These are phyloP conservation scores for Diplodia sapinea DNA, from an alignment of 2,329 filamentous ascomycete species.

Conservation along the genomic window DNA sequence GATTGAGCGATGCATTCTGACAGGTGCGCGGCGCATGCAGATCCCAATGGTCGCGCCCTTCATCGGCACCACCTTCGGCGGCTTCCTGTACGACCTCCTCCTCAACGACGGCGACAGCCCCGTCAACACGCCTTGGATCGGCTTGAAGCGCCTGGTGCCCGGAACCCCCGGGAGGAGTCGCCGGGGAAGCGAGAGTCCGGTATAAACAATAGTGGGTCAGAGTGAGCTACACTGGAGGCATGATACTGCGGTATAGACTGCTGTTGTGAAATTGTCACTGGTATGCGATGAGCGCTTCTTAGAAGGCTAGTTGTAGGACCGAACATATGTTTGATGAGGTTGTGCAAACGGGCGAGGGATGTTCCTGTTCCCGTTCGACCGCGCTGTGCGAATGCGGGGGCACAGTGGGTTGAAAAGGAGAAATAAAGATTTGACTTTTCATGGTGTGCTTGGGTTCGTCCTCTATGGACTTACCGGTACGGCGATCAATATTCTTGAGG, in stretches of 20 bases:
- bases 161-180: not conserved
- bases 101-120: constrained; percentile 67
- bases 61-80: constrained; percentile 66
- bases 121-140: constrained; percentile 67
- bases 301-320: no score
- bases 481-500: no score
- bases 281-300: not conserved
- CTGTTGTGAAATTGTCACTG: not conserved
- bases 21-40: not conserved
- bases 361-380: no score
- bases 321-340: no score
- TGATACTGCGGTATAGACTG: no score
- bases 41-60: constrained; percentile 72
- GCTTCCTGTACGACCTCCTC: constrained; percentile 70
- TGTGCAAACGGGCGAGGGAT: no score
- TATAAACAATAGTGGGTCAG: not conserved
- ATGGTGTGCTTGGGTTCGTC: no score
- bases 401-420: no score
- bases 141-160: constrained; percentile 49
- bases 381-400: no score
- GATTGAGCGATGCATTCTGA: not conserved
- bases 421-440: no score
- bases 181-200: not conserved
- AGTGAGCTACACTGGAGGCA: not conserved
- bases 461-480: no score